Evolutionary conservation across 768 basidiomycete species (phyloP).

Genomic region (Termitomyces sp.): DNA sequence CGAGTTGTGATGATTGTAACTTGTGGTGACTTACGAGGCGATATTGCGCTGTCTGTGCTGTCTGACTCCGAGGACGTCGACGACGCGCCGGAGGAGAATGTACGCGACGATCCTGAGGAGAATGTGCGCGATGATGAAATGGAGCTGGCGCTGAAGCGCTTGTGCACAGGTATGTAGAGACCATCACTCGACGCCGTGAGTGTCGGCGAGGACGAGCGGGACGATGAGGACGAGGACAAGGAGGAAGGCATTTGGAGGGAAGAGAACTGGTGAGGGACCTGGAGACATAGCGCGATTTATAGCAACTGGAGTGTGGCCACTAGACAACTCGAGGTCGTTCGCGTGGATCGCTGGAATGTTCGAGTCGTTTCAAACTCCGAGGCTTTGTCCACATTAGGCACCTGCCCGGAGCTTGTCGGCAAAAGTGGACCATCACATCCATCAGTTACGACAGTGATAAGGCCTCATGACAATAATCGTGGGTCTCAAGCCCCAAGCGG

Average conservation of each 20-base stretch:
- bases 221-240: conserved; percentile 14
- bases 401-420: neutral
- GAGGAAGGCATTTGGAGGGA: conserved; percentile 16
- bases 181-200: conserved; percentile 11
- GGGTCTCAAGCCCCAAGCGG: neutral
- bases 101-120: neutral
- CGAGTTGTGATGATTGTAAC: neutral
- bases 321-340: neutral
- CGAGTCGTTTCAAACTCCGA: conserved; percentile 10
- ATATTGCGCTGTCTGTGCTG: conserved; percentile 5
- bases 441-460: too few species aligned
- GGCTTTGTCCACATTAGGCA: conserved; percentile 1
- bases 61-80: conserved; percentile 16
- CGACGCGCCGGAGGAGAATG: conserved; percentile 10
- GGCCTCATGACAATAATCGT: conserved; percentile 2
- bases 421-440: neutral
- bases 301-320: neutral
- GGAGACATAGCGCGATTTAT: conserved; percentile 5
- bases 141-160: conserved; percentile 20
- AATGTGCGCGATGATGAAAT: conserved; percentile 4
- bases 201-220: conserved; percentile 14
- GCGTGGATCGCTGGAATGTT: conserved; percentile 12
- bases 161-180: conserved; percentile 37
- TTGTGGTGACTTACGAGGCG: conserved; percentile 11
- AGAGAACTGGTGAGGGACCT: neutral